Evolutionary conservation across 768 basidiomycete genomes (phyloP), one percentile per base, ranked within the genome.

Genomic region (Pisolithus sp.): DNA sequence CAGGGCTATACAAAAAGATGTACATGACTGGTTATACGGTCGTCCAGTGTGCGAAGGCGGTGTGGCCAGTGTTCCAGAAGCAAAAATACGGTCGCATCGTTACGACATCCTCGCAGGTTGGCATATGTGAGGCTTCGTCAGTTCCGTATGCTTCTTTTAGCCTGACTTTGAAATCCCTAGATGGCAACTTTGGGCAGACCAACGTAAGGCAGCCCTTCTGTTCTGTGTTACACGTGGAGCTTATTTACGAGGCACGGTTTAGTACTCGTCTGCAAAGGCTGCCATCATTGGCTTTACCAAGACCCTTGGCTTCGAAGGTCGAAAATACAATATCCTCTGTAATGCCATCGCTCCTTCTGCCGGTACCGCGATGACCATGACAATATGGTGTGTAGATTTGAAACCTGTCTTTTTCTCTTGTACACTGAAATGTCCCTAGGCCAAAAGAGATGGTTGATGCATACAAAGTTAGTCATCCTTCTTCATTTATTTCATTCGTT

Each of bases 1-100:
- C 2, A 39, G 49, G 62, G 48, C 34, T 36, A 31, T 28, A 7
- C 7, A 23, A 17, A 28, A 40, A 53, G 44, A 48, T 41, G 45
- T 41, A 15, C 20, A 18, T 21, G 1, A 12, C 41, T 41, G 15
- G 49, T 57, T 38, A 4, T 38, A 8, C 17, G 45, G 34, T 15
- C 15, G 34, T n/a, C 7, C 53, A 93, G 88, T 93, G 92, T 57
- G 85, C 82, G 26, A 89, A 95, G 63, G 96, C 95, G 5, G 86
- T 90, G 23, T 99, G 96, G 96, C 93, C 94, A 0, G 73, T 91
- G 59, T 97, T 99, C 81, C 87, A 89, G 69, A 87, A 93, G 72
- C 95, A 98, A 67, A 93, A 92, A 70, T 96, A 85, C 64, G 96
- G 96, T 26, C 83, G 96, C 41, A 93, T 99, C 62, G 80, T 98